Conservation (phyloP, 306 rosid genomes). For the Lablab purpureus region DNA sequence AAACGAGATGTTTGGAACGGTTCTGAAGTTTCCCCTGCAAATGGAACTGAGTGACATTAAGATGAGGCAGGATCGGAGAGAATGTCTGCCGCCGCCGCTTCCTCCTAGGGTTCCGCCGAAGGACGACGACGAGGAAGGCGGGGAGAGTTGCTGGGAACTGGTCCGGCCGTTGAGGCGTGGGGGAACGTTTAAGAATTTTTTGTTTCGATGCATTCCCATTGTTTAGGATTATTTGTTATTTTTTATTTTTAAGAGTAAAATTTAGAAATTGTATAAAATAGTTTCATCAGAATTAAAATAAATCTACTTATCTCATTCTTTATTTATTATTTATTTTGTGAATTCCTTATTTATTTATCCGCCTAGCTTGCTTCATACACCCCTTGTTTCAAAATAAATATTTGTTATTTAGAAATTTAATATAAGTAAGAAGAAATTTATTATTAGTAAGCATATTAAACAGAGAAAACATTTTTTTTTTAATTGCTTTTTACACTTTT, state of each 20-base stretch:
- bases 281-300: no score
- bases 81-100: constrained; percentile 1
- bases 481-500: no score
- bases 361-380: no score
- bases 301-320: no score
- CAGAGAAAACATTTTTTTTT: no score
- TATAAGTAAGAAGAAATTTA: no score
- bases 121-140: constrained; percentile 27
- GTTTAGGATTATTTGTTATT: background rate
- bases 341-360: no score
- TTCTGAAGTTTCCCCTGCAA: constrained; percentile 50
- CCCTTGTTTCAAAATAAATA: no score
- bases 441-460: no score
- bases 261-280: no score
- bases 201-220: constrained; percentile 44
- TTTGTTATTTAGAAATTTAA: no score
- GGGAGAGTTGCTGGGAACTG: constrained; percentile 53
- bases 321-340: no score
- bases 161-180: constrained; percentile 47
- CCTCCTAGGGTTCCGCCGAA: background rate
- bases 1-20: constrained; percentile 43
- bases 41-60: constrained; percentile 55
- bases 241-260: background rate
- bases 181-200: constrained; percentile 35
- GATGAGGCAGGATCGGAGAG: constrained; percentile 50